Conservation (phyloP, 305 asterid species). For the Stenogyne calaminthoides region DNA sequence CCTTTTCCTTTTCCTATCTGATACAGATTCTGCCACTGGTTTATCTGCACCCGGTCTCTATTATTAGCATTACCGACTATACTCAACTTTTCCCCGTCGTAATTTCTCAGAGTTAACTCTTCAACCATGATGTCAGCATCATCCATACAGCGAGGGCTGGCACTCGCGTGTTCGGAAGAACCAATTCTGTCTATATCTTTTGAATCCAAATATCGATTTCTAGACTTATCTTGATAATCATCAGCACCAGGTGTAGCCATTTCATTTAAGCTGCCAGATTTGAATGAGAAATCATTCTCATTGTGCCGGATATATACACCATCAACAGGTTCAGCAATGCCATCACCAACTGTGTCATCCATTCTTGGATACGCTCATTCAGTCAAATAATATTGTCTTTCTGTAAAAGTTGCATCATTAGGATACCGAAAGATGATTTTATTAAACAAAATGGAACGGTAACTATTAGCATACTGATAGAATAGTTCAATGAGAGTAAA, state of each 20-base stretch:
- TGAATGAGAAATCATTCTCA: slow-evolving; percentile 53
- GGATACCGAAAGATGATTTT: background rate
- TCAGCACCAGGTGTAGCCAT: slow-evolving; percentile 61
- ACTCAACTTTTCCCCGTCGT: slow-evolving; percentile 62
- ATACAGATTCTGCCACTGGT: slow-evolving; percentile 59
- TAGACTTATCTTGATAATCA: slow-evolving; percentile 46
- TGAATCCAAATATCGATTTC: slow-evolving; percentile 46
- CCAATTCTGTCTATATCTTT: slow-evolving; percentile 69
- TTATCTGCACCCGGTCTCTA: slow-evolving; percentile 58
- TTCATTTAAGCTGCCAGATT: slow-evolving; percentile 67
- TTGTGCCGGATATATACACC: slow-evolving; percentile 45
- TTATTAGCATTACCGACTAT: slow-evolving; percentile 54
- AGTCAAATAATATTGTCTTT: slow-evolving; percentile 28
- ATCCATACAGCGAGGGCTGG: slow-evolving; percentile 76
- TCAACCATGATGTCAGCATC: slow-evolving; percentile 73
- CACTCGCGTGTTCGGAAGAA: slow-evolving; percentile 89
- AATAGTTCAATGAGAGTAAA: slow-evolving; percentile 6
- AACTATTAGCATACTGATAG: slow-evolving; percentile 3
- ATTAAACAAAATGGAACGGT: background rate
- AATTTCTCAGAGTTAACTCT: slow-evolving; percentile 79
- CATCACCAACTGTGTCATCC: slow-evolving; percentile 72
- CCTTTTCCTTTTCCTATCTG: slow-evolving; percentile 51
- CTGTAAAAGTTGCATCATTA: slow-evolving; percentile 35
- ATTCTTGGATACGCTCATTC: slow-evolving; percentile 44
- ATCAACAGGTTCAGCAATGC: slow-evolving; percentile 53